phyloP scores from a whole-genome alignment of 2,329 filamentous ascomycete species.

The Apiospora koreana region DNA sequence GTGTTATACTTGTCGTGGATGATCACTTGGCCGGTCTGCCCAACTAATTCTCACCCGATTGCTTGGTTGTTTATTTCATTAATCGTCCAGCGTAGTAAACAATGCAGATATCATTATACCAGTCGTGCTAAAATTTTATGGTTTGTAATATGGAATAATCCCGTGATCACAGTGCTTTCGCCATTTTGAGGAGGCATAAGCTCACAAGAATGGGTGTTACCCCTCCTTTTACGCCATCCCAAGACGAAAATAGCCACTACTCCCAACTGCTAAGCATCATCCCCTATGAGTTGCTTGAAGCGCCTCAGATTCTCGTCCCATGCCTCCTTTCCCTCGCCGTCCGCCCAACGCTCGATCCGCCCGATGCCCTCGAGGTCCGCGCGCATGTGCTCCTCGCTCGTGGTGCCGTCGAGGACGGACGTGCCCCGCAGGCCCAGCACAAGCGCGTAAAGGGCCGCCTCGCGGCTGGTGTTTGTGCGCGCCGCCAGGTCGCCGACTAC shows the following conservation, averaged over 20 bases:
- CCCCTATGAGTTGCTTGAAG: slow-evolving; percentile 45
- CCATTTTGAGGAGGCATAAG: too few relatives aligned
- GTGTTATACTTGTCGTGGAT: too few relatives aligned
- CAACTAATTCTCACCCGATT: too few relatives aligned
- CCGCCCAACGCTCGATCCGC: slow-evolving; percentile 42
- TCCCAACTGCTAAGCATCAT: slow-evolving; percentile 13
- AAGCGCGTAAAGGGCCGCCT: slow-evolving; percentile 49
- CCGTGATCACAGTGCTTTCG: too few relatives aligned
- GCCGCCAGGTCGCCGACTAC: slow-evolving; percentile 55
- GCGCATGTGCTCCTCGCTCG: slow-evolving; percentile 47
- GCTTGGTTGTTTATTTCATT: too few relatives aligned
- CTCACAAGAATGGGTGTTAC: too few relatives aligned
- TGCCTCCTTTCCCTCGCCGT: slow-evolving; percentile 40
- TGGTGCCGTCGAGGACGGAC: slow-evolving; percentile 49
- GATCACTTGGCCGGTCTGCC: too few relatives aligned
- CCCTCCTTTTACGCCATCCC: neutral
- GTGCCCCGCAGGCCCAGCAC: slow-evolving; percentile 47
- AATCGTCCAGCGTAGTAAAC: too few relatives aligned
- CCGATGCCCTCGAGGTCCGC: slow-evolving; percentile 48
- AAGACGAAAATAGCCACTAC: neutral
- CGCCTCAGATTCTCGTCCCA: slow-evolving; percentile 50
- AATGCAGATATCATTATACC: too few relatives aligned
- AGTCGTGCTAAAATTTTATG: too few relatives aligned
- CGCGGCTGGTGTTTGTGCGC: slow-evolving; percentile 32
- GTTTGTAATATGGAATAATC: too few relatives aligned